Conservation (phyloP, 306 rosid genomes). For the Lupinus albus region DNA sequence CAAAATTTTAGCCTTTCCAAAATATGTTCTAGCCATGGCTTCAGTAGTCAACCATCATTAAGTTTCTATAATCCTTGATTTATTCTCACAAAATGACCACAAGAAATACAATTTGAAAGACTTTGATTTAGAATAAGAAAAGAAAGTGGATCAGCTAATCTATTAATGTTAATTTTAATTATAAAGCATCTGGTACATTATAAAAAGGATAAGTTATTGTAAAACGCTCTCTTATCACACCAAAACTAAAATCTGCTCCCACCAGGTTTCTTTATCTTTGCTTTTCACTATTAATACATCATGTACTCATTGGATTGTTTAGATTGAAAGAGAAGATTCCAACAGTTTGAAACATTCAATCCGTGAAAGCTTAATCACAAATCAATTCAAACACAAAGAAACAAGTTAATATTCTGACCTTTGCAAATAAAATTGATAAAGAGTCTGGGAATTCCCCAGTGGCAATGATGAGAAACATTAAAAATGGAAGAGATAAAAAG, state of each 20-base stretch:
- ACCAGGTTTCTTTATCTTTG: not conserved
- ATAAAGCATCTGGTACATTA: not conserved
- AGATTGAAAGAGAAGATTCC: slow-evolving; percentile 15
- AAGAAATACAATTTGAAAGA: not conserved
- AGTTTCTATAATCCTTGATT: slow-evolving; percentile 11
- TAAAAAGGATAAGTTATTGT: not conserved
- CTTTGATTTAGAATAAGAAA: slow-evolving; percentile 24
- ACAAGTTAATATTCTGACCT: slow-evolving; percentile 57
- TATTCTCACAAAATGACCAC: slow-evolving; percentile 27
- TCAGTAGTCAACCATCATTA: slow-evolving; percentile 20
- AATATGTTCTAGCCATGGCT: slow-evolving; percentile 22
- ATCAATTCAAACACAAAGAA: slow-evolving; percentile 32
- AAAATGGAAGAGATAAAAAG: slow-evolving; percentile 87
- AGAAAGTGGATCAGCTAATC: slow-evolving; percentile 3
- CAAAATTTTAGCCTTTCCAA: slow-evolving; percentile 22
- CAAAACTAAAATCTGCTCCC: slow-evolving; percentile 21
- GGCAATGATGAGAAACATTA: slow-evolving; percentile 80
- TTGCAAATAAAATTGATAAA: slow-evolving; percentile 67
- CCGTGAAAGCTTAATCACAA: slow-evolving; percentile 5
- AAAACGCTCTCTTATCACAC: not conserved
- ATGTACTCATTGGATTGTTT: slow-evolving; percentile 14
- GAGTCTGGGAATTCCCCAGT: slow-evolving; percentile 92
- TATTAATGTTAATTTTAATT: slow-evolving; percentile 11
- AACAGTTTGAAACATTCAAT: slow-evolving; percentile 17
- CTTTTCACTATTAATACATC: no score